Evolutionary conservation across 2,329 filamentous ascomycete genomes (phyloP).

Genomic region (Lojkania enalia): DNA sequence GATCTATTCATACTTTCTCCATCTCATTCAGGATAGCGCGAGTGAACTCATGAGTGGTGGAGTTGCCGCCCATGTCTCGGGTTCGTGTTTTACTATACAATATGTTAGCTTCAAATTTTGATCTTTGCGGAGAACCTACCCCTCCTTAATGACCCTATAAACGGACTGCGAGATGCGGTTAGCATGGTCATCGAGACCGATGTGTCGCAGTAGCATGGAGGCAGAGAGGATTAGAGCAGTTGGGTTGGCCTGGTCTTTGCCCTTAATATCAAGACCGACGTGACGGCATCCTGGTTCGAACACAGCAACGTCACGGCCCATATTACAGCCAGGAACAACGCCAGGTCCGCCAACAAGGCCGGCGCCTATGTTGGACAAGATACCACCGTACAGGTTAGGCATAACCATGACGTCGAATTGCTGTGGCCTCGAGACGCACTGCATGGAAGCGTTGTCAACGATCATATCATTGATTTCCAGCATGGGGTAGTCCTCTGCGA

Average conservation of each 20-base stretch:
- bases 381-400: slow-evolving; percentile 98
- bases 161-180: slow-evolving; percentile 95
- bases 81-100: slow-evolving; percentile 81
- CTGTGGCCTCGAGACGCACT: slow-evolving; percentile 92
- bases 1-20: slow-evolving; percentile 59
- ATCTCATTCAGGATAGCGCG: slow-evolving; percentile 92
- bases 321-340: slow-evolving; percentile 98
- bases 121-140: slow-evolving; percentile 60
- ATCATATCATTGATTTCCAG: slow-evolving; percentile 99
- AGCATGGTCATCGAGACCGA: slow-evolving; percentile 96
- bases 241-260: slow-evolving; percentile 98
- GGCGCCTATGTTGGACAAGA: slow-evolving; percentile 97
- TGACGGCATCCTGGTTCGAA: slow-evolving; percentile 99
- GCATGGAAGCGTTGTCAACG: slow-evolving; percentile 99
- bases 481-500: slow-evolving; percentile 92
- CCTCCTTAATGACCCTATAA: slow-evolving; percentile 82
- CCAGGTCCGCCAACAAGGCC: slow-evolving; percentile 95
- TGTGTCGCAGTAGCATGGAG: slow-evolving; percentile 95
- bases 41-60: slow-evolving; percentile 93
- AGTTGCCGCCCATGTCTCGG: slow-evolving; percentile 91
- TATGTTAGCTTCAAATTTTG: slow-evolving; percentile 30
- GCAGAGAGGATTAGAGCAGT: slow-evolving; percentile 93
- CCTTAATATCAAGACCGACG: slow-evolving; percentile 99
- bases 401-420: slow-evolving; percentile 99
- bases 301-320: slow-evolving; percentile 96